Evolutionary conservation across 176 grass and related monocot genomes (phyloP).

Genomic region (Elaeis guineensis): DNA sequence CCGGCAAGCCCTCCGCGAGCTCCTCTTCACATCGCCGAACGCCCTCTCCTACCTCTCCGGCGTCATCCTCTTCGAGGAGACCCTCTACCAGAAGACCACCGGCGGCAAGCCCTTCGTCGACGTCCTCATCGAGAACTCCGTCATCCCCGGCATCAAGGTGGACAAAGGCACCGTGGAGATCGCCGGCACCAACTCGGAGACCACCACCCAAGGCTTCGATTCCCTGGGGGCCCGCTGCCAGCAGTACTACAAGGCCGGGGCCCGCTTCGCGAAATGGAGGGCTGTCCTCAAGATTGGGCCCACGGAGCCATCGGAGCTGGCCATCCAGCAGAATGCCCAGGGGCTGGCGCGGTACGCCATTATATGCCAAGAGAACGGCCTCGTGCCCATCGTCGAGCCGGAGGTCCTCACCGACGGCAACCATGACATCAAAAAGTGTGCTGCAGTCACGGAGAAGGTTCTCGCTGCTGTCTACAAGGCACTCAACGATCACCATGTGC

Average conservation of each 20-base stretch:
- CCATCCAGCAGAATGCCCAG: conserved; percentile 29
- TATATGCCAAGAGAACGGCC: conserved; percentile 33
- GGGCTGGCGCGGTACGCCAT: conserved; percentile 32
- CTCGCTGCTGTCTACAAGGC: conserved; percentile 34
- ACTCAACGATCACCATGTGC: conserved; percentile 26
- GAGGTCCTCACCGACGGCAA: conserved; percentile 27
- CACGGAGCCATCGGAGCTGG: conserved; percentile 23
- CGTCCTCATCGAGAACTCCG: not conserved
- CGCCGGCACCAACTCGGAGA: conserved; percentile 31
- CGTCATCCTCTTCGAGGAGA: conserved; percentile 29
- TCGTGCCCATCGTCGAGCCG: conserved; percentile 31
- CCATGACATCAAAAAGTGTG: conserved; percentile 23
- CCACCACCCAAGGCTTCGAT: conserved; percentile 32
- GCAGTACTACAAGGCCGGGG: conserved; percentile 30
- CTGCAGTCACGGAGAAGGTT: conserved; percentile 17
- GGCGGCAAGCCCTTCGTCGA: conserved; percentile 29
- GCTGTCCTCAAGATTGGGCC: conserved; percentile 27
- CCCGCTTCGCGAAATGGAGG: conserved; percentile 32
- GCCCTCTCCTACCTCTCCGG: conserved; percentile 25
- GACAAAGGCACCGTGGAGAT: conserved; percentile 28
- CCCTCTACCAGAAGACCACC: conserved; percentile 25
- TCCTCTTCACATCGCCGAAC: conserved; percentile 26
- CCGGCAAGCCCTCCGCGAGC: conserved; percentile 26
- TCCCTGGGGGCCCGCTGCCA: conserved; percentile 20
- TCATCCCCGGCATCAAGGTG: conserved; percentile 33